phyloP scores from a whole-genome alignment of 495 filamentous ascomycete species.

The Talaromyces ruber region DNA sequence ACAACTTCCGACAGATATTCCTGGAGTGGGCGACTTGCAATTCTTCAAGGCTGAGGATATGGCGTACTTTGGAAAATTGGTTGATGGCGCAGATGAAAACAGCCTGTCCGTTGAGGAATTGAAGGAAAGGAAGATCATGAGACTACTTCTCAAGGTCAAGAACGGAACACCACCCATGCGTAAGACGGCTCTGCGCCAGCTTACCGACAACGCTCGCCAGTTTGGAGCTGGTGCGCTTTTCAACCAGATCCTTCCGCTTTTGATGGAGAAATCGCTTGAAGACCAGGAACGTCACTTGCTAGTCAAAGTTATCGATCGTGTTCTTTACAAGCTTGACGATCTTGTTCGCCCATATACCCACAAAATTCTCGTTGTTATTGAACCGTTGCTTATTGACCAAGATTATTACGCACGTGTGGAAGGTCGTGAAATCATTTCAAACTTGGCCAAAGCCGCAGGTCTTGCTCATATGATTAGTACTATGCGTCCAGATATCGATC shows the following conservation, averaged over 20 bases:
- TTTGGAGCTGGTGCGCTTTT: conserved; percentile 94
- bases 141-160: conserved; percentile 95
- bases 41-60: conserved; percentile 99
- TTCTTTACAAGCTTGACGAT: conserved; percentile 97
- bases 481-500: conserved; percentile 98
- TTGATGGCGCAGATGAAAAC: conserved; percentile 91
- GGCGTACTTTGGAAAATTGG: conserved; percentile 97
- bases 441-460: conserved; percentile 92
- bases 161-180: conserved; percentile 98
- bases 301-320: conserved; percentile 98
- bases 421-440: conserved; percentile 97
- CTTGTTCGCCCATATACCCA: conserved; percentile 94
- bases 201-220: conserved; percentile 95
- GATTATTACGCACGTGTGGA: conserved; percentile 99
- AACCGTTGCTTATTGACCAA: conserved; percentile 96
- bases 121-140: conserved; percentile 98
- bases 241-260: conserved; percentile 92
- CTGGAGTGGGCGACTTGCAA: conserved; percentile 92
- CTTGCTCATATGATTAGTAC: conserved; percentile 98
- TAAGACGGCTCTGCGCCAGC: conserved; percentile 96
- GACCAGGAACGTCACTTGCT: conserved; percentile 98
- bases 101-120: conserved; percentile 87
- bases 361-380: conserved; percentile 98
- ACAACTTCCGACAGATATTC: conserved; percentile 91
- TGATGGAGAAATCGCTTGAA: conserved; percentile 98